These are phyloP conservation scores for Adansonia rubrostipa DNA, from an alignment of 441 rosid species.

Conservation along the genomic window DNA sequence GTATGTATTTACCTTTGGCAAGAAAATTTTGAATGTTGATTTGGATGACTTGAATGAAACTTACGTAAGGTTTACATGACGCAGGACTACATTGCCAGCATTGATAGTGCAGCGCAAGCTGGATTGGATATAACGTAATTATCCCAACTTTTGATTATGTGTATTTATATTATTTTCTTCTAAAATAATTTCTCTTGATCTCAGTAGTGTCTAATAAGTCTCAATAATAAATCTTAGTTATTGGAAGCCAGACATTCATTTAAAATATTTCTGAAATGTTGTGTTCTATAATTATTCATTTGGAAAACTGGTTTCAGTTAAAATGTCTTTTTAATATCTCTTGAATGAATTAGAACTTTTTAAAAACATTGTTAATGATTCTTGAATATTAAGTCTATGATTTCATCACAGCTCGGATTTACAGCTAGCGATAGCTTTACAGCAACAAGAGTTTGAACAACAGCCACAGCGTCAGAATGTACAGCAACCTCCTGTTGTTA, in stretches of 20 bases:
- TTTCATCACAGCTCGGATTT: constrained; percentile 78
- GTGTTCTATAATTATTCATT: neutral
- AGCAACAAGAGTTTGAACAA: constrained; percentile 92
- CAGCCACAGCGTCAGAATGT: constrained; percentile 59
- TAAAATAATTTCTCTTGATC: constrained; percentile 2
- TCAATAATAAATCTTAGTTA: neutral
- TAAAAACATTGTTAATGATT: neutral
- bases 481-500: constrained; percentile 56
- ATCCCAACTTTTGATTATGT: constrained; percentile 25
- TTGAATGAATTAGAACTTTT: neutral
- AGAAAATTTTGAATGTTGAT: constrained; percentile 19
- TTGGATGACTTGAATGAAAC: constrained; percentile 20
- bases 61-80: constrained; percentile 28
- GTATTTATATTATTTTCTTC: neutral
- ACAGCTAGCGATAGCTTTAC: constrained; percentile 93
- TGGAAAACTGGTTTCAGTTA: neutral
- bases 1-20: constrained; percentile 44
- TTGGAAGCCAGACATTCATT: neutral
- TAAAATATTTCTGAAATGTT: constrained; percentile 5
- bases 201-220: neutral
- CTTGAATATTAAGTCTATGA: constrained; percentile 15
- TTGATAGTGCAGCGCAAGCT: constrained; percentile 62
- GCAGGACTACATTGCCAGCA: constrained; percentile 93
- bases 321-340: neutral
- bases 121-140: constrained; percentile 74